Evolutionary conservation across 2,329 filamentous ascomycete species (phyloP).

Genomic region (Cladosporium halotolerans): DNA sequence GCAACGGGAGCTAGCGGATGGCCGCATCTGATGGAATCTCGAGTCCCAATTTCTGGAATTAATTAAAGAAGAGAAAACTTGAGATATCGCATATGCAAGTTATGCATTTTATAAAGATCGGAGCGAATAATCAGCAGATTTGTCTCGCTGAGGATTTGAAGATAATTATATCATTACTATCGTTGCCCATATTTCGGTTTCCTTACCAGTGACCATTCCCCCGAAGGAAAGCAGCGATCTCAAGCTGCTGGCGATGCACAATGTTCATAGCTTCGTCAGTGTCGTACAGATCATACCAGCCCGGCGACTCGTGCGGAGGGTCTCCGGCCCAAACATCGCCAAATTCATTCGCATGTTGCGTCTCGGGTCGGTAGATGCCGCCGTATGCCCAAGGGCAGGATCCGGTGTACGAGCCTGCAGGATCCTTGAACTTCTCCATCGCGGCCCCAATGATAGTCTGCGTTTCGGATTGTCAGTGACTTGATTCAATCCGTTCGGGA

Average conservation of each 20-base stretch:
- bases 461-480: no score
- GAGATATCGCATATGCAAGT: no score
- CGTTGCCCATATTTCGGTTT: no score
- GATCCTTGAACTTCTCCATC: constrained; percentile 30
- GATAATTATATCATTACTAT: no score
- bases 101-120: no score
- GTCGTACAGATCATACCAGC: constrained; percentile 38
- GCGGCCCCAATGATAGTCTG: constrained; percentile 32
- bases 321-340: constrained; percentile 38
- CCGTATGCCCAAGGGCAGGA: constrained; percentile 37
- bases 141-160: no score
- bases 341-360: constrained; percentile 33
- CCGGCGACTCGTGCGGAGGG: constrained; percentile 35
- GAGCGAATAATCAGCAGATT: no score
- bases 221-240: constrained; percentile 18
- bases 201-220: not conserved
- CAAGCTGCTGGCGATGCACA: constrained; percentile 29
- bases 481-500: no score
- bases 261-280: constrained; percentile 30
- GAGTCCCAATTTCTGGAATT: no score
- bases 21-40: no score
- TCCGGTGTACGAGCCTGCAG: constrained; percentile 31
- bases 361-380: constrained; percentile 35
- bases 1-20: no score
- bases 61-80: no score